Base-by-base conservation (phyloP, 179 eudicot species). In the Corrigiola litoralis region DNA sequence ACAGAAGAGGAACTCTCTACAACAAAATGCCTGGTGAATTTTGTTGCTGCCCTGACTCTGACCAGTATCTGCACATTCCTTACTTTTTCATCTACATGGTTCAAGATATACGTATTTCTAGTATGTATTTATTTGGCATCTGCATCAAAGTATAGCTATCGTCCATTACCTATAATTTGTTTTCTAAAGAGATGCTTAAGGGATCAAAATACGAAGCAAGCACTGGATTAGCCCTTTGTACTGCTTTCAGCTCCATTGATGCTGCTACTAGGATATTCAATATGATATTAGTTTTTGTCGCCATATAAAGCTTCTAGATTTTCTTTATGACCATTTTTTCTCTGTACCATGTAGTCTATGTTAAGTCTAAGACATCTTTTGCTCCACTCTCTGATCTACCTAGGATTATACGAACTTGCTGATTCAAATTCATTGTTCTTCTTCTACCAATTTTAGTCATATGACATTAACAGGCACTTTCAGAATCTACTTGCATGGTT, bases 1-100 rank as follows among this genome's bases (percentile, higher is more conserved):
- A 81, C 87, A 61, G 95, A 86, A 79, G 63, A 66, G 38, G 79
- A 85, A 28, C 96, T 89, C 65, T 33, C 79, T 70, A 73, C 80
- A 20, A 62, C 32, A 36, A 84, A 83, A 74, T 83, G 90, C 79
- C 72, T 82, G 82, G 84, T 78, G 71, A 91, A 81, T 60, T 67
- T 73, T 67, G 61, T 69, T 6, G 62, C 75, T 40, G 86, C 84
- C 14, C 37, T 80, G 60, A 69, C 79, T 33, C 13, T 85, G 38
- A 84, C 89, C 27, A 67, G 72, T 63, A 31, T 85, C 27, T 86
- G 85, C 71, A 57, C 76, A 45, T 83, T 66, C 68, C 81, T 83
- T 44, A 81, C 94, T 5, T 52, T 89, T 67, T 74, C 75, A 7
- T 33, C 59, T 31, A 11, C 24, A 23, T 64, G 66, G 71, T 70